These are phyloP conservation scores for Arachnomyces sp. DNA, from an alignment of 2,329 filamentous ascomycete species.

Conservation along the genomic window DNA sequence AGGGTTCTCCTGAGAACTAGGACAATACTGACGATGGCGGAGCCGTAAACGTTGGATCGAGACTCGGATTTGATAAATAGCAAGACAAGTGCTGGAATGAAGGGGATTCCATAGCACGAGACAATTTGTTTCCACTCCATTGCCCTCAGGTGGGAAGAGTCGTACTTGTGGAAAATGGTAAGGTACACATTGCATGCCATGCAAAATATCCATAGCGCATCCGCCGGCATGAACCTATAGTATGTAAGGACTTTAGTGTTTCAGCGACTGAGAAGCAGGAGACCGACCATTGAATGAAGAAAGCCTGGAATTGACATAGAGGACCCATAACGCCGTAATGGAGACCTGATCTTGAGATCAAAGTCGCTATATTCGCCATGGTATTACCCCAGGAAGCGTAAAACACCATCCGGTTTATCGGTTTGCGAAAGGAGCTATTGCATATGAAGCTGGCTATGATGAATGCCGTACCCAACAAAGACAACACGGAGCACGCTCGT, in stretches of 20 bases:
- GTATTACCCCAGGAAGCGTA: slow-evolving; percentile 78
- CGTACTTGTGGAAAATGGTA: slow-evolving; percentile 69
- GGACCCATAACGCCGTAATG: slow-evolving; percentile 40
- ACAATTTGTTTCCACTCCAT: slow-evolving; percentile 66
- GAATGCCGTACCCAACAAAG: slow-evolving; percentile 3
- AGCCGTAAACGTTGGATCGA: slow-evolving; percentile 60
- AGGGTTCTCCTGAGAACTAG: not conserved
- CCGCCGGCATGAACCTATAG: slow-evolving; percentile 66
- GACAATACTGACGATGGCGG: slow-evolving; percentile 51
- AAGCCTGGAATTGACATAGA: slow-evolving; percentile 68
- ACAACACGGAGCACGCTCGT: too few relatives aligned
- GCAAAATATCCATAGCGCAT: slow-evolving; percentile 68
- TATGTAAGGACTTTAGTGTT: slow-evolving; percentile 1
- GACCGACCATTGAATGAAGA: slow-evolving; percentile 73
- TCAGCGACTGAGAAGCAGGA: slow-evolving; percentile 5
- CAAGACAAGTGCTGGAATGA: slow-evolving; percentile 60
- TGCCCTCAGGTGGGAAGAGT: slow-evolving; percentile 53
- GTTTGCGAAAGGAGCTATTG: slow-evolving; percentile 16
- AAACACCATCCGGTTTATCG: slow-evolving; percentile 74
- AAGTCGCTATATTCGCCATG: slow-evolving; percentile 65
- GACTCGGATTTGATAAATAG: slow-evolving; percentile 53
- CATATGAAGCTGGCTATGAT: slow-evolving; percentile 16
- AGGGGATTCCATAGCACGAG: slow-evolving; percentile 65
- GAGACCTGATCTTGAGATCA: slow-evolving; percentile 61
- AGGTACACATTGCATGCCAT: slow-evolving; percentile 82